Percentiles rank a stretch among this genome's conserved stretches.
Conservation (phyloP, 108 stramenopile genomes). For the Schizochytrium sp. region DNA sequence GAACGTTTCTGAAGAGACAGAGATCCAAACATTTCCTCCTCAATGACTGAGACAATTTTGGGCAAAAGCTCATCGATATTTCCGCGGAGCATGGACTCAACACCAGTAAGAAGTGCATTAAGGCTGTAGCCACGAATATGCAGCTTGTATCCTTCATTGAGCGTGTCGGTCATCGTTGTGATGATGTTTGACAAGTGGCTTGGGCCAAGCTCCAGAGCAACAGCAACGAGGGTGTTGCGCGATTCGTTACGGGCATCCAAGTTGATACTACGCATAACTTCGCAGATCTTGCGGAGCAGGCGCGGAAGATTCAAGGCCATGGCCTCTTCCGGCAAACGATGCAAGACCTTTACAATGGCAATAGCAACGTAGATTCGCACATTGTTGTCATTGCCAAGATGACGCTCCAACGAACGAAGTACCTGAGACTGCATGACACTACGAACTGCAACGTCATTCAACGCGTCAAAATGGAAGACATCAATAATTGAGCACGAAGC, state of each 20-base stretch:
- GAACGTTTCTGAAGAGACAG: constrained; percentile 9
- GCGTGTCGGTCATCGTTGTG: neutral
- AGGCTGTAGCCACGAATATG: constrained; percentile 52
- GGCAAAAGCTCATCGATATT: neutral
- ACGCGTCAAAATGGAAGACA: constrained; percentile 28
- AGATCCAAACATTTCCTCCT: constrained; percentile 33
- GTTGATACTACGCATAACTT: neutral
- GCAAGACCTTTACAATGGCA: neutral
- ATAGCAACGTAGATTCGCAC: neutral
- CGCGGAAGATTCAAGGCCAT: neutral
- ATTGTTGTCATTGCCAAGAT: neutral
- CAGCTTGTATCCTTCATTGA: constrained; percentile 28
- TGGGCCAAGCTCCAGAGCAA: neutral
- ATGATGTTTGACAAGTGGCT: neutral
- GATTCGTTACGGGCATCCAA: constrained; percentile 5
- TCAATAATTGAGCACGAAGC: constrained; percentile 21
- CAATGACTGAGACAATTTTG: neutral
- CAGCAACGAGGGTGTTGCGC: neutral
- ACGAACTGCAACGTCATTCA: neutral
- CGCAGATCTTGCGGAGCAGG: neutral
- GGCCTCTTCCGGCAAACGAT: neutral
- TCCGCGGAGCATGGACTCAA: neutral
- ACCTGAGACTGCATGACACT: neutral
- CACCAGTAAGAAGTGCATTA: neutral
- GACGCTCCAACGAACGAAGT: constrained; percentile 24